Conservation (phyloP, 164 flowering plant species). For the Akebia trifoliata region DNA sequence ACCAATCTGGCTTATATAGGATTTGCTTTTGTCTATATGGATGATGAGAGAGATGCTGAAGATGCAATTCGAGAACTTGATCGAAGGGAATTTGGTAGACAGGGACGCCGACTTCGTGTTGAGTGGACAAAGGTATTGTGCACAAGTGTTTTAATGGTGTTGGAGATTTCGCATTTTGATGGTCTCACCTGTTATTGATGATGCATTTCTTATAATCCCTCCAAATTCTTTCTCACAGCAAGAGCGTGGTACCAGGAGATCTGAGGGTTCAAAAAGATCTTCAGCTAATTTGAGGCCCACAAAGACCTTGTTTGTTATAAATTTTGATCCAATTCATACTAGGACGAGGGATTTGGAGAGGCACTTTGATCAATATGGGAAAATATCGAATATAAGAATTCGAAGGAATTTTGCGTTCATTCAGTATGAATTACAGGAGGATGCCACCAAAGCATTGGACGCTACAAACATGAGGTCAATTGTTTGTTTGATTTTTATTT, state of each 20-base stretch:
- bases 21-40: conserved; percentile 97
- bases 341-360: conserved; percentile 83
- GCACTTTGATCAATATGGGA: conserved; percentile 97
- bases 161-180: background rate
- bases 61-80: conserved; percentile 91
- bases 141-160: background rate
- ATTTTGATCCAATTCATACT: conserved; percentile 77
- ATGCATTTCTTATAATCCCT: background rate
- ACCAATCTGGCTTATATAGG: conserved; percentile 38
- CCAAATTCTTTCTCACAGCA: conserved; percentile 43
- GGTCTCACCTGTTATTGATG: background rate
- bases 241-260: conserved; percentile 73
- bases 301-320: conserved; percentile 91
- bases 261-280: conserved; percentile 60
- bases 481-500: no score
- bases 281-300: conserved; percentile 61
- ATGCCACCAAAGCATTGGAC: conserved; percentile 73
- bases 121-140: conserved; percentile 90
- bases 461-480: conserved; percentile 49
- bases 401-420: conserved; percentile 93
- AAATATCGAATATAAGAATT: conserved; percentile 72
- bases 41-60: conserved; percentile 97
- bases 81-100: conserved; percentile 75
- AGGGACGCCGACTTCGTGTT: conserved; percentile 91
- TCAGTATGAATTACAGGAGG: conserved; percentile 85